Percentiles rank a stretch among this genome's conserved stretches.
These are phyloP conservation scores for Podospora appendiculata DNA, from an alignment of 495 filamentous ascomycete genomes.

Conservation along the genomic window DNA sequence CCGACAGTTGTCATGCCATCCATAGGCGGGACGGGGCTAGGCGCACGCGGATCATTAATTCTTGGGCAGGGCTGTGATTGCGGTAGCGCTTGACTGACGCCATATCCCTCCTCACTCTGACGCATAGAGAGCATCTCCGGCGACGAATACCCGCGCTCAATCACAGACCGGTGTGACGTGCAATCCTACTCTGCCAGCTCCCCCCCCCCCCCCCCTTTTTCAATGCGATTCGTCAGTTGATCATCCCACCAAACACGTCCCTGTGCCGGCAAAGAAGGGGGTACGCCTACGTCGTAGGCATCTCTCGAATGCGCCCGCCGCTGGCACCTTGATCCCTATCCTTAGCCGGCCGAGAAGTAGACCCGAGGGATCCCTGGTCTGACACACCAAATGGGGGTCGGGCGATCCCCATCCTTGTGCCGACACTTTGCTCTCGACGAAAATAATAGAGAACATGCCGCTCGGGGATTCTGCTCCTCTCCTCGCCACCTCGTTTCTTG, in stretches of 20 bases:
- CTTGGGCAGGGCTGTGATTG: no score
- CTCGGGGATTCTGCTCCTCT: background rate
- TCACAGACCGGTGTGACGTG: background rate
- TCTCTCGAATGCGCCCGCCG: background rate
- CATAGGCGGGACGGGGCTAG: no score
- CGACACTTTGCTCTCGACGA: no score
- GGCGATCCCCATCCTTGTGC: no score
- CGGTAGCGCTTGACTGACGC: no score
- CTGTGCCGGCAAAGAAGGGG: background rate
- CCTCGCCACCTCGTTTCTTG: background rate
- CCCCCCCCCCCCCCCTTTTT: background rate
- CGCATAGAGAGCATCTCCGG: constrained; percentile 1
- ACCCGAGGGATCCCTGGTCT: background rate
- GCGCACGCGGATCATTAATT: no score
- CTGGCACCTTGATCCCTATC: background rate
- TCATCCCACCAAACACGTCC: background rate
- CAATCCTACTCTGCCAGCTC: constrained; percentile 1
- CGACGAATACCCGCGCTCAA: background rate
- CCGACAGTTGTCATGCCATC: no score
- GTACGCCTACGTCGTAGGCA: constrained; percentile 1
- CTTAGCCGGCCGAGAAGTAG: background rate
- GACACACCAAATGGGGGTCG: no score
- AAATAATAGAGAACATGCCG: background rate
- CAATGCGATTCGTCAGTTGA: constrained; percentile 1
- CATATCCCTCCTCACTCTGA: constrained; percentile 2